phyloP scores from a whole-genome alignment of 208 protist species.

The Trypanosoma conorhini region DNA sequence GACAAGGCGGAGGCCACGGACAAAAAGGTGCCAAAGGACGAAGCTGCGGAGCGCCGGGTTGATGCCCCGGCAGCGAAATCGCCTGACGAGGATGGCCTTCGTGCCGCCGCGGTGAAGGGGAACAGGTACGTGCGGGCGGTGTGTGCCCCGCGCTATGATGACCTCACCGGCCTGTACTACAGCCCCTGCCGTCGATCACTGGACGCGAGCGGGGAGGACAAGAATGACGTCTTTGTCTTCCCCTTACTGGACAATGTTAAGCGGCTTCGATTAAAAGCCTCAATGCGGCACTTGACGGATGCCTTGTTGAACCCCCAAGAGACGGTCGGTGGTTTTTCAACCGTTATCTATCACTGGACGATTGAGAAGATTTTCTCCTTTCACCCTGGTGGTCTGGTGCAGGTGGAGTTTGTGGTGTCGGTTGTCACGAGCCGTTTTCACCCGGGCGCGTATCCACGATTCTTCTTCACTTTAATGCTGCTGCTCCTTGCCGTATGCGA shows the following conservation, averaged over 20 bases:
- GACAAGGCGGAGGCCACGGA: constrained; percentile 14
- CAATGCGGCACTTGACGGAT: constrained; percentile 36
- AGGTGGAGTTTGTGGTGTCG: constrained; percentile 35
- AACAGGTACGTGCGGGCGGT: constrained; percentile 21
- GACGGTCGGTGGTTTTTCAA: constrained; percentile 19
- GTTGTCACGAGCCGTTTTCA: constrained; percentile 31
- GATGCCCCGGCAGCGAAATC: background rate
- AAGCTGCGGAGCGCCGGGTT: background rate
- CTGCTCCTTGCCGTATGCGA: constrained; percentile 37
- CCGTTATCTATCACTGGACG: constrained; percentile 39
- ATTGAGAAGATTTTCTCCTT: constrained; percentile 43
- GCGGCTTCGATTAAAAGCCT: constrained; percentile 35
- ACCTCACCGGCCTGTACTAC: constrained; percentile 41
- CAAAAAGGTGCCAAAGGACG: background rate
- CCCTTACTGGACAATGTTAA: constrained; percentile 55
- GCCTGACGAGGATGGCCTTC: background rate
- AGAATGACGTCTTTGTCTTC: constrained; percentile 22
- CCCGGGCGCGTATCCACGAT: constrained; percentile 14
- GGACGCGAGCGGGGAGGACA: background rate
- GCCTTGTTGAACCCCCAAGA: background rate
- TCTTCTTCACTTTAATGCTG: constrained; percentile 28
- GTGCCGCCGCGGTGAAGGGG: background rate
- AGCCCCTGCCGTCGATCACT: constrained; percentile 35
- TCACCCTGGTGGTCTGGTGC: constrained; percentile 43
- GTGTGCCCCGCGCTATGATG: constrained; percentile 42